Conservation (phyloP, 345 rosid genomes). For the Clarkia xantiana region DNA sequence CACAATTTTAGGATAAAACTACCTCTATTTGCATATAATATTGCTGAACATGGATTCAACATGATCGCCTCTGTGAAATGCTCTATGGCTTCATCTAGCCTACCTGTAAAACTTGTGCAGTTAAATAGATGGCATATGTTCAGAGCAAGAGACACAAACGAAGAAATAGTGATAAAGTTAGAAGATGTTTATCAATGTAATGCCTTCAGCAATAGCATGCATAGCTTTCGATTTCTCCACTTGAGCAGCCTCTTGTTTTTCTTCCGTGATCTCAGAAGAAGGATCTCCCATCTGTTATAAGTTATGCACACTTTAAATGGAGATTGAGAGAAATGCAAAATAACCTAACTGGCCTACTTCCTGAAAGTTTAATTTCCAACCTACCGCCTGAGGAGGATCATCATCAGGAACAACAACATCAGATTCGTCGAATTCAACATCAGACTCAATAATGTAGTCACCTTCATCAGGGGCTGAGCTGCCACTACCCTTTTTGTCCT, state of each 20-base stretch:
- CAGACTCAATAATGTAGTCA: constrained; percentile 47
- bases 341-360: not conserved
- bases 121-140: constrained; percentile 6
- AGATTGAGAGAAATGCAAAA: not conserved
- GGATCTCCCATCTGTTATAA: constrained; percentile 58
- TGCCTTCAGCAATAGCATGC: constrained; percentile 56
- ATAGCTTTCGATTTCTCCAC: constrained; percentile 39
- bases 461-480: constrained; percentile 32
- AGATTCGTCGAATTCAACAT: constrained; percentile 56
- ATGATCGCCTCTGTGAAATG: constrained; percentile 53
- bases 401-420: constrained; percentile 61
- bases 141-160: not conserved
- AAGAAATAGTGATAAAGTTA: not conserved
- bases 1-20: not conserved
- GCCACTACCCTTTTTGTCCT: constrained; percentile 34
- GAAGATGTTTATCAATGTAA: not conserved
- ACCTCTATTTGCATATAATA: constrained; percentile 78
- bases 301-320: not conserved
- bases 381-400: constrained; percentile 57
- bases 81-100: constrained; percentile 37
- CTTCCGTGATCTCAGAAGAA: constrained; percentile 53
- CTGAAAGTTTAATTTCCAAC: constrained; percentile 3
- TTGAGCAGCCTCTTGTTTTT: constrained; percentile 58
- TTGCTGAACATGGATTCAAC: constrained; percentile 70
- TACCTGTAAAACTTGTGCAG: constrained; percentile 30